Percentiles rank a stretch among this genome's conserved stretches.
phyloP scores from a whole-genome alignment of 371 early-diverging fungal species.

The Mucor piriformis region DNA sequence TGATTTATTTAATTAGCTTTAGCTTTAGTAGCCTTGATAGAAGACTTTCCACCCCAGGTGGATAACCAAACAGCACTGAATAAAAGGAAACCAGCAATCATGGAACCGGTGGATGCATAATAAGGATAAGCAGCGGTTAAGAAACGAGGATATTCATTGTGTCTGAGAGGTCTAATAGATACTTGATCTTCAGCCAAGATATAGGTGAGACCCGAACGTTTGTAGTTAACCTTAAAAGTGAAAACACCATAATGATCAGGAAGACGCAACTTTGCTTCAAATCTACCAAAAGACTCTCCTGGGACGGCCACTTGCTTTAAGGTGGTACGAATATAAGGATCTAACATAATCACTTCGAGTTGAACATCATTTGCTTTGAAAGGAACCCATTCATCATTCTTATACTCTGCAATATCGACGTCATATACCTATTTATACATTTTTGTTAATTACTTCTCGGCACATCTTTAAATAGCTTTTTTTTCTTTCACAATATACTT shows the following conservation, averaged over 20 bases:
- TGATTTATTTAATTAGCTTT: slow-evolving; percentile 11
- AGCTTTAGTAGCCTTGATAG: slow-evolving; percentile 1
- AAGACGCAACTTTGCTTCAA: slow-evolving; percentile 64
- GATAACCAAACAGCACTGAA: slow-evolving; percentile 82
- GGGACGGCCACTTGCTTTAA: slow-evolving; percentile 53
- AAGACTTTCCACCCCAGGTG: slow-evolving; percentile 34
- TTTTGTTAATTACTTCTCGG: background rate
- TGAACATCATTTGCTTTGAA: slow-evolving; percentile 80
- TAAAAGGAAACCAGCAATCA: slow-evolving; percentile 84
- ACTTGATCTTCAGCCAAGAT: slow-evolving; percentile 77
- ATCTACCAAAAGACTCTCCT: slow-evolving; percentile 41
- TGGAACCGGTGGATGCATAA: slow-evolving; percentile 83
- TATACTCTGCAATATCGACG: slow-evolving; percentile 79
- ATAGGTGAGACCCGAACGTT: slow-evolving; percentile 78
- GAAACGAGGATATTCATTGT: slow-evolving; percentile 95
- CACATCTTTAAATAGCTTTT: background rate
- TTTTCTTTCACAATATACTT: slow-evolving; percentile 20
- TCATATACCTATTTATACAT: slow-evolving; percentile 66
- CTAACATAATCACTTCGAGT: slow-evolving; percentile 93
- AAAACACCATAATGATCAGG: slow-evolving; percentile 97
- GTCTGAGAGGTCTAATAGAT: slow-evolving; percentile 87
- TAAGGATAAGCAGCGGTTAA: slow-evolving; percentile 91
- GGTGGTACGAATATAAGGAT: slow-evolving; percentile 91
- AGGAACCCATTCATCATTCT: slow-evolving; percentile 80
- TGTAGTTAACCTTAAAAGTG: slow-evolving; percentile 92